Evolutionary conservation across 2,329 filamentous ascomycete genomes (phyloP).

Genomic region (Xylariomycetidae sp.): DNA sequence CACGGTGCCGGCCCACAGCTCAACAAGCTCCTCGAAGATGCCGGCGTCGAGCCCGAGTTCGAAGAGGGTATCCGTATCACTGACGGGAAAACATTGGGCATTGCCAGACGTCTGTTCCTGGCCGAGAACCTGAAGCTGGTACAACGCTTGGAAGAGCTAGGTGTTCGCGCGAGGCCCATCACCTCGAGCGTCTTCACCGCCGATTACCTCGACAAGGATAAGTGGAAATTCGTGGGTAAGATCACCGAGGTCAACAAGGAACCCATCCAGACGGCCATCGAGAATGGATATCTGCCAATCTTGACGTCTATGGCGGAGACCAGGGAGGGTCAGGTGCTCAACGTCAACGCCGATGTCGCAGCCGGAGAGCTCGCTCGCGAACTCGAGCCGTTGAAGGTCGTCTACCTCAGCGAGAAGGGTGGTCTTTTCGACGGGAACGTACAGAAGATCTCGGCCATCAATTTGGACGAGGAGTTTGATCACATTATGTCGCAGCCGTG

Average conservation of each 20-base stretch:
- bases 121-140: conserved; percentile 93
- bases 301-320: conserved; percentile 96
- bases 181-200: conserved; percentile 87
- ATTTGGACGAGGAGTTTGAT: conserved; percentile 94
- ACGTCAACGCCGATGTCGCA: conserved; percentile 96
- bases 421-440: conserved; percentile 90
- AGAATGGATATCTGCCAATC: conserved; percentile 86
- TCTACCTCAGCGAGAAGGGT: conserved; percentile 98
- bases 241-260: conserved; percentile 88
- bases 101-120: conserved; percentile 88
- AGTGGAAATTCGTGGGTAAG: conserved; percentile 93
- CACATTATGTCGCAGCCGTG: conserved; percentile 88
- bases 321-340: conserved; percentile 83
- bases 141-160: conserved; percentile 82
- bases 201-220: conserved; percentile 93
- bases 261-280: conserved; percentile 86
- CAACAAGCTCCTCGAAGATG: conserved; percentile 83
- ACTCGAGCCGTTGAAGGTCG: conserved; percentile 91
- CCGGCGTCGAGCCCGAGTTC: conserved; percentile 90
- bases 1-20: conserved; percentile 94
- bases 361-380: conserved; percentile 87
- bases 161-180: conserved; percentile 83
- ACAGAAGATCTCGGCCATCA: conserved; percentile 95
- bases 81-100: conserved; percentile 86
- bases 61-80: conserved; percentile 95